Conservation (phyloP, 2,329 filamentous ascomycete genomes). For the Penicillium sclerotiorum region DNA sequence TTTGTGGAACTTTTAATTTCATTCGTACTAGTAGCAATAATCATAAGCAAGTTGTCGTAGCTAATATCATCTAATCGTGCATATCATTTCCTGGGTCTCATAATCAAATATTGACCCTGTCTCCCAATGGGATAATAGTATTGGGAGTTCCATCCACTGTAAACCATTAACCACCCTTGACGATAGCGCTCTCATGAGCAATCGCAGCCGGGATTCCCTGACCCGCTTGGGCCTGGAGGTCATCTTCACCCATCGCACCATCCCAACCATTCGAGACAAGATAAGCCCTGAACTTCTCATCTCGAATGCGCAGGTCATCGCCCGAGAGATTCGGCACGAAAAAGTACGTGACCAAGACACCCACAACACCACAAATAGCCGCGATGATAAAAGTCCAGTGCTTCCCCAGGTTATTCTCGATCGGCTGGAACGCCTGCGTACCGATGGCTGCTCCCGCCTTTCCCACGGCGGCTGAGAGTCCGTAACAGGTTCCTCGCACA, state of each 20-base stretch:
- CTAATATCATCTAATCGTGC: neutral
- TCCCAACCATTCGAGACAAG: constrained; percentile 51
- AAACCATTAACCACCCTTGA: neutral
- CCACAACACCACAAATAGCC: constrained; percentile 53
- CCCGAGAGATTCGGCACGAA: constrained; percentile 52
- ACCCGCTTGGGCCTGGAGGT: constrained; percentile 38
- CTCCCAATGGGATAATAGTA: too few species aligned
- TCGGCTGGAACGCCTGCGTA: constrained; percentile 55
- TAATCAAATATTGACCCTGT: too few species aligned
- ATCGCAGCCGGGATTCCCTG: constrained; percentile 19
- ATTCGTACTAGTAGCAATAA: neutral
- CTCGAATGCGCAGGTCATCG: constrained; percentile 48
- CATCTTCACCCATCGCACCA: constrained; percentile 50
- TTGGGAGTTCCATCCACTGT: too few species aligned
- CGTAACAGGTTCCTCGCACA: constrained; percentile 56
- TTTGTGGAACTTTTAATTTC: too few species aligned
- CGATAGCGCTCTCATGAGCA: neutral
- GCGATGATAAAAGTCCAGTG: constrained; percentile 57
- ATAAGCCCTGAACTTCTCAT: constrained; percentile 50
- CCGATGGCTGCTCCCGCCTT: constrained; percentile 57
- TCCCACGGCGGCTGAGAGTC: constrained; percentile 55
- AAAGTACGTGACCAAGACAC: constrained; percentile 52
- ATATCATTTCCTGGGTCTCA: too few species aligned
- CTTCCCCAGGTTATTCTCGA: constrained; percentile 50
- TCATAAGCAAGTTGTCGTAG: neutral